Base-by-base conservation (phyloP, 176 grass and related monocot genomes). In the Rhynchospora tenuis region DNA sequence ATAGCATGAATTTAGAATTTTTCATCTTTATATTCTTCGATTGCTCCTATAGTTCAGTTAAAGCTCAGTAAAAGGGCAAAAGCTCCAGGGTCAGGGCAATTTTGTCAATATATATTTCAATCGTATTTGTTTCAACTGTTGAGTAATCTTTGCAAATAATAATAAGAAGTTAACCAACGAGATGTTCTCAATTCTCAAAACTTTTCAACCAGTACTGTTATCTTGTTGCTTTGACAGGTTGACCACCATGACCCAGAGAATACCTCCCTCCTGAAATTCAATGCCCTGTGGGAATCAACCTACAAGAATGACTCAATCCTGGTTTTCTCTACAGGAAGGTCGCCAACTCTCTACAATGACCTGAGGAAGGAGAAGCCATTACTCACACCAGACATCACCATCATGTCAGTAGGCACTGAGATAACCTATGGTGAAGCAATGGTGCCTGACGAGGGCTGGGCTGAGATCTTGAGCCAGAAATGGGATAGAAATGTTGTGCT, bases 391-490 rank as follows among this genome's bases (percentile, higher is more conserved):
- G 95, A 98, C 79, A 91, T 98, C 75, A 95, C 92, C 19, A 93
- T 98, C 70, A 95, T 93, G 91, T 98, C 95, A 24, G 95, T 98
- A 7, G 95, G 95, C 16, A 98, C 92, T 20, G 92, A 95, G 86
- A 95, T 98, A 75, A 81, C 92, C 11, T 98, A 95, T 12, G 95
- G 95, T 12, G 91, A 95, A 59, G 80, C 90, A 6, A 98, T 98
- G 95, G 88, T 93, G 61, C 86, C 88, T 82, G 95, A 98, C 80
- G 84, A 88, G 72, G 91, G 80, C 2, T 93, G 95, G 95, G 92
- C 88, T 1, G 50, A 91, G 64, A 63, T 89, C 75, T 84, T 98
- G 50, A 88, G 85, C 82, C 81, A 89, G 2, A 93, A 91, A 12
- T 98, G 95, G 95, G 92, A 95, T 87, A 89, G 86, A 59, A 86